These are phyloP conservation scores for Eucalyptus rudis DNA, from an alignment of 345 rosid species.

Conservation along the genomic window DNA sequence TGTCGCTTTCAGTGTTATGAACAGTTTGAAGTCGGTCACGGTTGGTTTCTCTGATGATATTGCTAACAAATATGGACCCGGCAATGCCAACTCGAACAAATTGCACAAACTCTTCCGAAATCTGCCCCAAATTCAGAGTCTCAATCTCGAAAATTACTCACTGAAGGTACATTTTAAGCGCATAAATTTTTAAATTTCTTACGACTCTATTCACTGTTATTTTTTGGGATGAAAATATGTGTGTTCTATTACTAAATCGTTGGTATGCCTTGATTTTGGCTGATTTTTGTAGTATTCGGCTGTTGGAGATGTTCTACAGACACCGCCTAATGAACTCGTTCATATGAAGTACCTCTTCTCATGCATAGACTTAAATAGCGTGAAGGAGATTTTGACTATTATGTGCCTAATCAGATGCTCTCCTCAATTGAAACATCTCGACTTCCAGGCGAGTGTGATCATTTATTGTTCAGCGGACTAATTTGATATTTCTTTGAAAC, in stretches of 20 bases:
- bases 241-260: neutral
- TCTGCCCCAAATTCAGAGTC: neutral
- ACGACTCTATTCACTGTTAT: neutral
- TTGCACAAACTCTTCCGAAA: neutral
- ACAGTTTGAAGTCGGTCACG: neutral
- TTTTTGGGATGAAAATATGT: neutral
- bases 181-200: neutral
- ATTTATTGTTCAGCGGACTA: neutral
- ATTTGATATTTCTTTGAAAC: neutral
- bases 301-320: neutral
- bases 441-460: neutral
- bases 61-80: neutral
- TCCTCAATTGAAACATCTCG: neutral
- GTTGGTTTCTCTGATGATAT: neutral
- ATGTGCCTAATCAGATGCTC: neutral
- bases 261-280: neutral
- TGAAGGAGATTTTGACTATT: neutral
- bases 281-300: neutral
- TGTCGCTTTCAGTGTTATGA: neutral
- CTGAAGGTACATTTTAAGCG: neutral
- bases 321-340: neutral
- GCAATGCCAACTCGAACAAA: neutral
- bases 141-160: neutral
- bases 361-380: neutral
- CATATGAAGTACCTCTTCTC: neutral